Evolutionary conservation across 306 rosid species (phyloP), one percentile per base, ranked within the genome.

Genomic region (Quercus parvula): DNA sequence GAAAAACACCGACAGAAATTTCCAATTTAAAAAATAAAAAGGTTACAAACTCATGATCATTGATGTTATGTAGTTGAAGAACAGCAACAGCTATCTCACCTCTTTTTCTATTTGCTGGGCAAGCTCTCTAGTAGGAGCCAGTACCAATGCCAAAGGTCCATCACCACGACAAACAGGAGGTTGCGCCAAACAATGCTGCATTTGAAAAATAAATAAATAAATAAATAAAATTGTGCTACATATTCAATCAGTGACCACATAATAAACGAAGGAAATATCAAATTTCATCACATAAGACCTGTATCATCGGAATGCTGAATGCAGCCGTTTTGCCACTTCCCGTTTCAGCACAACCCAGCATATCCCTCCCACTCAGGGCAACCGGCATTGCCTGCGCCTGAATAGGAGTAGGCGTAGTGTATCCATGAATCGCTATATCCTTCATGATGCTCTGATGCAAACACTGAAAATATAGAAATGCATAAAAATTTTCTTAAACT

Each of bases 241-340:
- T 24, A 11, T 64, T 70, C 56, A 24, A 79, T 81, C 19, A 5
- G 73, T 20, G 30, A 69, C 27, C 71, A 35, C 22, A 56, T 9
- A 22, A 67, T 63, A 71, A 84, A 69, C 18, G 44, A 70, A 70
- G 75, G 70, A 46, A 78, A 18, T 62, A 52, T 30, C 54, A 81
- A 73, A 78, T 51, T 51, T 51, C 49, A 80, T 31, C 75, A 81
- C 51, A 67, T 49, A 74, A 10, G 56, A 92, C 97, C 96, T 92
- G 94, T 82, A 92, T 86, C 97, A 92, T 92, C 24, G 97, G 97
- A 78, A 92, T 89, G 27, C 92, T 77, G 44, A 92, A 92, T 75
- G 97, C 97, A 44, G 97, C 97, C 56, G 97, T 92, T 83, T 92
- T 92, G 59, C 97, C 97, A 30, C 97, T 92, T 27, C 97, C 97